Conservation (phyloP, 345 rosid species). For the Streptanthus diversifolius region DNA sequence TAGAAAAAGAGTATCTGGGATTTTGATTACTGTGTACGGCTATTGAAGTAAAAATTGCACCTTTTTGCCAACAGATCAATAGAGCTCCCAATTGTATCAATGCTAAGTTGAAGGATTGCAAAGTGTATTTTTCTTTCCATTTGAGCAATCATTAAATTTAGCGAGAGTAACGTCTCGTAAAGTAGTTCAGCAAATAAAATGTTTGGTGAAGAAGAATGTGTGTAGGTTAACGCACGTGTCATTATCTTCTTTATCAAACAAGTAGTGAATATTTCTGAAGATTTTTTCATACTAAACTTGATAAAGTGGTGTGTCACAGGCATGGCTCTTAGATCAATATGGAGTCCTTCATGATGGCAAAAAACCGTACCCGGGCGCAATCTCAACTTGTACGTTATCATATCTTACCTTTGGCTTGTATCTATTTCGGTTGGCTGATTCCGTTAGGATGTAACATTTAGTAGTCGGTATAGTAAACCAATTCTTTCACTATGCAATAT, state of each 20-base stretch:
- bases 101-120: background rate
- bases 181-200: background rate
- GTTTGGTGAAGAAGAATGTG: background rate
- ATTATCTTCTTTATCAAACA: background rate
- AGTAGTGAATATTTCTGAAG: slow-evolving; percentile 1
- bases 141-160: background rate
- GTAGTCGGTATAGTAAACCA: background rate
- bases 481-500: background rate
- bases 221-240: background rate
- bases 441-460: background rate
- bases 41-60: background rate
- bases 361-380: slow-evolving; percentile 86
- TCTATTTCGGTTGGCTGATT: slow-evolving; percentile 6
- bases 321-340: slow-evolving; percentile 93
- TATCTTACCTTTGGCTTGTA: slow-evolving; percentile 22
- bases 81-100: background rate
- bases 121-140: background rate
- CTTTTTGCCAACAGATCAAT: background rate
- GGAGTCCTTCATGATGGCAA: slow-evolving; percentile 98
- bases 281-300: background rate
- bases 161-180: background rate
- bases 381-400: slow-evolving; percentile 65
- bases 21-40: background rate
- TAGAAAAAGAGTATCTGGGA: background rate
- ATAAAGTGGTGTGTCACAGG: slow-evolving; percentile 41